These are phyloP conservation scores for Rhodosporidiobolus odoratus DNA, from an alignment of 768 basidiomycete species.

Conservation along the genomic window DNA sequence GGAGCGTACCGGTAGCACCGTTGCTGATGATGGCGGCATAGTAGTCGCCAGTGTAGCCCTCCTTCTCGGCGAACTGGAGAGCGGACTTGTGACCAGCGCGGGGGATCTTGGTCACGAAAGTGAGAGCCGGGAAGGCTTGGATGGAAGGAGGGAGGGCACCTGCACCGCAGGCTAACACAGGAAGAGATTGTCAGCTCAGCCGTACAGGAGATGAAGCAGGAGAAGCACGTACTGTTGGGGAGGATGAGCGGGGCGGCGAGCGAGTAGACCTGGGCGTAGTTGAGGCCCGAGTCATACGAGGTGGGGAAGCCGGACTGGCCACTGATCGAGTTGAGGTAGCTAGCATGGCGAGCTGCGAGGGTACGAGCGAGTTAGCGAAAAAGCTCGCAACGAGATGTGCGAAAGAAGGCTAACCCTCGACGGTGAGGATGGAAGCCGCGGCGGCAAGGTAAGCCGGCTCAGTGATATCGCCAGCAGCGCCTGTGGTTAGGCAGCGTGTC, in stretches of 20 bases:
- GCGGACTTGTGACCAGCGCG: slow-evolving; percentile 23
- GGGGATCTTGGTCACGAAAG: slow-evolving; percentile 7
- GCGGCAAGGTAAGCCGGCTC: slow-evolving; percentile 22
- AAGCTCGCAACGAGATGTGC: neutral
- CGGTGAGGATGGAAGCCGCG: slow-evolving; percentile 20
- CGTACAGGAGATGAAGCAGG: neutral
- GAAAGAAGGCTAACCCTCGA: neutral
- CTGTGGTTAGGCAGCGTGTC: slow-evolving; percentile 10
- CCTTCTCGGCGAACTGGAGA: slow-evolving; percentile 10
- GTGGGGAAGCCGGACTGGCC: slow-evolving; percentile 19
- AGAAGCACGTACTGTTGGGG: neutral
- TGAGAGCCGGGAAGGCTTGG: slow-evolving; percentile 16
- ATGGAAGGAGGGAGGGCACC: slow-evolving; percentile 8
- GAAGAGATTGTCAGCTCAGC: neutral
- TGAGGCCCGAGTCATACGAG: slow-evolving; percentile 17
- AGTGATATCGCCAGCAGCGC: slow-evolving; percentile 20
- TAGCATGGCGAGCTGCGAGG: slow-evolving; percentile 11
- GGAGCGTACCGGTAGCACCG: too few species aligned
- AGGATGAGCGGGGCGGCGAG: slow-evolving; percentile 21
- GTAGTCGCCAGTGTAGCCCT: slow-evolving; percentile 9
- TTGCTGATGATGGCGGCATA: slow-evolving; percentile 14
- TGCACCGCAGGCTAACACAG: neutral
- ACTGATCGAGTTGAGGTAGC: slow-evolving; percentile 1
- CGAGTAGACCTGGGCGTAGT: slow-evolving; percentile 25
- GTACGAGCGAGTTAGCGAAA: neutral